Evolutionary conservation across 2,329 filamentous ascomycete genomes (phyloP).

Genomic region (Ophiocordyceps camponoti-floridani): DNA sequence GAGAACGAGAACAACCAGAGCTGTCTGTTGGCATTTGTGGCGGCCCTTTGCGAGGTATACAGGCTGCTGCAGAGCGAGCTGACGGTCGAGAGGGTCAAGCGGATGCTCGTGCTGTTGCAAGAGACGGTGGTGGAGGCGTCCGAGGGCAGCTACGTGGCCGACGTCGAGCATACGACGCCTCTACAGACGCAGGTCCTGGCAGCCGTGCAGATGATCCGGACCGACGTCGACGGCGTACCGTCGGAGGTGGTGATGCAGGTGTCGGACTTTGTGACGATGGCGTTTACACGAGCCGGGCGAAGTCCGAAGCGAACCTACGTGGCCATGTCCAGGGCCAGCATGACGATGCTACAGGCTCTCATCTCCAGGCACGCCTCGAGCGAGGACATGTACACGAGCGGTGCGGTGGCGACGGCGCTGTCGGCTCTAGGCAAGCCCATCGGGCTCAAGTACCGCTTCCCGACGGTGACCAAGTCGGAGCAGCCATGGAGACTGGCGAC

Average conservation of each 20-base stretch:
- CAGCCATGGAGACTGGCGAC: conserved; percentile 72
- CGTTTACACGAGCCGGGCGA: conserved; percentile 31
- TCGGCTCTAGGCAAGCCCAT: conserved; percentile 53
- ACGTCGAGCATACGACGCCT: conserved; percentile 55
- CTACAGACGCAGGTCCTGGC: conserved; percentile 55
- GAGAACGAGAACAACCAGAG: conserved; percentile 50
- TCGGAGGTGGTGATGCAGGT: conserved; percentile 51
- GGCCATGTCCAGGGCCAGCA: conserved; percentile 70
- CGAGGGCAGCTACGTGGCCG: conserved; percentile 47
- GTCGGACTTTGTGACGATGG: conserved; percentile 52
- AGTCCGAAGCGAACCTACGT: conserved; percentile 58
- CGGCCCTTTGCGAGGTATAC: conserved; percentile 61
- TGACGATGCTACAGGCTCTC: conserved; percentile 48
- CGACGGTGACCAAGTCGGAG: conserved; percentile 48
- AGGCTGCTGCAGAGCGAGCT: conserved; percentile 50
- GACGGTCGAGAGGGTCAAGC: conserved; percentile 39
- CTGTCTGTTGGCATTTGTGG: conserved; percentile 71
- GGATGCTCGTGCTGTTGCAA: conserved; percentile 55
- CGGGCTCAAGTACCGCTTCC: conserved; percentile 63
- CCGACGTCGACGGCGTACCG: conserved; percentile 45
- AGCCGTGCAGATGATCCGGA: conserved; percentile 48
- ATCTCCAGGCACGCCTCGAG: conserved; percentile 41
- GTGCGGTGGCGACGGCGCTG: conserved; percentile 47
- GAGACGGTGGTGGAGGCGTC: conserved; percentile 57
- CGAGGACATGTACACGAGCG: conserved; percentile 49